Evolutionary conservation across 768 basidiomycete species (phyloP), one percentile per base, ranked within the genome.

Genomic region (Epithele typhae): DNA sequence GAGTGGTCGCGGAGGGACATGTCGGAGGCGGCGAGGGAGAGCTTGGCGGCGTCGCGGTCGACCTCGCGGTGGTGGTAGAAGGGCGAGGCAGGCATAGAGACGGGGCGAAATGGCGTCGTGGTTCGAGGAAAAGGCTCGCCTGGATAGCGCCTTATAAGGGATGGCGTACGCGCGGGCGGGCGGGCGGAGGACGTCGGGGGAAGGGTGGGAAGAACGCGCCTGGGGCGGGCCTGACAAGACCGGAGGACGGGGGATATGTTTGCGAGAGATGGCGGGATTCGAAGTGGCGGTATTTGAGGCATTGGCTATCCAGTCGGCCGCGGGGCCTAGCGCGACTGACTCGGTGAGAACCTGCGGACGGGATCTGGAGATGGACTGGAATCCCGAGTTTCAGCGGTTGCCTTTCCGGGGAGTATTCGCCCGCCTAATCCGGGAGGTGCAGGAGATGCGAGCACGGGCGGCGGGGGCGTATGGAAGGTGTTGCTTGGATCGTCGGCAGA

Each of bases 241-340:
- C 70, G 42, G 68, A 43, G 54, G 69, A 76, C 69, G 72, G 72
- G 69, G 68, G 69, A 53, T 64, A 69, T 71, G 69, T 61, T 56
- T 38, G 52, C 53, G 45, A 60, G 55, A 48, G 62, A 46, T 51
- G 54, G 60, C 51, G 60, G 58, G 50, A 56, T 56, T 61, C 64
- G 61, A 63, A 66, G 24, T 53, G 58, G 64, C 63, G 66, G 70
- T 55, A 55, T 52, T 46, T 46, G 54, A 52, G 51, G 42, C 51
- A 45, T 52, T 25, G 51, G 46, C 43, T 36, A 41, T 52, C 48
- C 47, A 52, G 51, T 48, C 47, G 46, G 11, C 32, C 66, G 64
- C 62, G 63, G 62, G 58, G 56, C 64, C 64, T 69, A 62, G 59
- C 12, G 14, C 55, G 45, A 50, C 55, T 75, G 73, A 75, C 73